Evolutionary conservation across 1,284 basidiomycete genomes (phyloP).

Genomic region (Psilocybe mexicana): DNA sequence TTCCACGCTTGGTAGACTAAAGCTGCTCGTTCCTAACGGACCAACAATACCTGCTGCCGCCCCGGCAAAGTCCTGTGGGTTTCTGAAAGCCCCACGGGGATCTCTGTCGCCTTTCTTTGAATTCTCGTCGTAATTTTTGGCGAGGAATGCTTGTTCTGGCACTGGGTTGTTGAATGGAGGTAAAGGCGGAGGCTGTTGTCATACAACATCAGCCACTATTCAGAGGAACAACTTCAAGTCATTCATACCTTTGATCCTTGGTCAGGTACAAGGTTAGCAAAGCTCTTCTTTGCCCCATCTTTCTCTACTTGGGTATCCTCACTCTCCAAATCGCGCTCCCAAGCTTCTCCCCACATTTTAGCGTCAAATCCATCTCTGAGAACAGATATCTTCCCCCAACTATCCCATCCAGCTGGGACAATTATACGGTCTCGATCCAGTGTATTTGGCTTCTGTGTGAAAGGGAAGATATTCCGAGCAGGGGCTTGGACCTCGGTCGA

Average conservation of each 20-base stretch:
- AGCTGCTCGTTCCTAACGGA: conserved; percentile 81
- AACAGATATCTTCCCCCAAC: conserved; percentile 94
- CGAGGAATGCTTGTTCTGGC: conserved; percentile 85
- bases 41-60: conserved; percentile 77
- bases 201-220: conserved; percentile 3
- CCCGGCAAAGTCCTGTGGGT: conserved; percentile 56
- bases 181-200: conserved; percentile 56
- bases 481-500: conserved; percentile 55
- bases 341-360: conserved; percentile 78
- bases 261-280: conserved; percentile 66
- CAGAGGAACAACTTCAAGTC: background rate
- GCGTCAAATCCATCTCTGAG: conserved; percentile 92
- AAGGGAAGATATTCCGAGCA: conserved; percentile 79
- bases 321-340: conserved; percentile 68
- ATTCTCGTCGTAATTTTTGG: conserved; percentile 87
- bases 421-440: conserved; percentile 91
- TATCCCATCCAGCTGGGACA: conserved; percentile 96
- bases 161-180: conserved; percentile 78
- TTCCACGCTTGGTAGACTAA: conserved; percentile 84
- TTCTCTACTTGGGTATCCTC: conserved; percentile 43
- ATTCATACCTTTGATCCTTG: conserved; percentile 64
- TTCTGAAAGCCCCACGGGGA: conserved; percentile 83
- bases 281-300: conserved; percentile 58
- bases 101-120: conserved; percentile 86
- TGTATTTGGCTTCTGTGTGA: conserved; percentile 85